Evolutionary conservation across 306 rosid species (phyloP), one percentile per base, ranked within the genome.

Genomic region (Acacia confusa): DNA sequence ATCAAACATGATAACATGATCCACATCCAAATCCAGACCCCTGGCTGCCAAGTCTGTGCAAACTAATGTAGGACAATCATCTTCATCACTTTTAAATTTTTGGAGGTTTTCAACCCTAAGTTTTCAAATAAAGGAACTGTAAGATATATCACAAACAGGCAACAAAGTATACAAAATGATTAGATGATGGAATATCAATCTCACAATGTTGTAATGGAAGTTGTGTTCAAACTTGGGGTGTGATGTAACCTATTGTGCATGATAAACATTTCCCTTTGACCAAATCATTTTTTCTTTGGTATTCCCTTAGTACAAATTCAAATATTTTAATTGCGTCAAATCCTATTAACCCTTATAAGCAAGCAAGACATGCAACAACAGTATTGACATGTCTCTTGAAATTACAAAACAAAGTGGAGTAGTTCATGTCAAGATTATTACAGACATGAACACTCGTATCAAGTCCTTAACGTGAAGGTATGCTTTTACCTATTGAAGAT

Each of bases 21-120:
- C 98, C 19, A 95, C 98, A 81, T 92, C 96, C 91, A 95, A 79
- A 89, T 95, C 99, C 74, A 95, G 89, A 80, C 99, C 99, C 83
- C 99, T 86, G 32, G 99, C 98, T 77, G 99, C 99, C 91, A 95
- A 82, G 79, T 95, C 99, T 0, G 99, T 90, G 93, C 98, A 95
- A 64, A 95, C 98, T 78, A 95, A 84, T 34, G 99, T 92, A 17
- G 98, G 99, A 83, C 99, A 93, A 83, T 92, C 99, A 69, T 87
- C 98, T 81, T 77, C 88, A 36, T 95, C 85, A 74, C 87, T 93
- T 90, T 92, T 95, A 77, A 95, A 95, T 88, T 89, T 95, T n/a
- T 79, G 89, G 81, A 95, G 98, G 84, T 95, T 95, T 84, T 95
- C 98, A 74, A 95, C 99, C 87, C 99, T 95, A 91, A 14, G 58